phyloP scores from a whole-genome alignment of 495 filamentous ascomycete species.

The Neurospora sp. region DNA sequence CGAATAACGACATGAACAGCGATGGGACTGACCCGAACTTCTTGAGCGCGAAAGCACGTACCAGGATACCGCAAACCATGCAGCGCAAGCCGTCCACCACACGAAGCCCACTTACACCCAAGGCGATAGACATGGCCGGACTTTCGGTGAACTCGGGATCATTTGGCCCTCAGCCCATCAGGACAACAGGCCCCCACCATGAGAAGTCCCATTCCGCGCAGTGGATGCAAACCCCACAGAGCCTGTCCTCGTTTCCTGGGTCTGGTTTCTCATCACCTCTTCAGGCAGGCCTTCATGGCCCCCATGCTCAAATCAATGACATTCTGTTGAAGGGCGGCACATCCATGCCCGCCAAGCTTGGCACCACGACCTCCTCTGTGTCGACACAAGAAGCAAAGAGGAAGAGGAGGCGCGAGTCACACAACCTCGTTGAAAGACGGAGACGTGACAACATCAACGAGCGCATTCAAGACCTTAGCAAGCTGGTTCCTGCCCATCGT shows the following conservation, averaged over 20 bases:
- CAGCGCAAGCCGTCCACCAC: conserved; percentile 60
- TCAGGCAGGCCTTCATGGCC: conserved; percentile 33
- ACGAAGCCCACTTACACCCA: conserved; percentile 71
- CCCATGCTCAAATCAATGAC: conserved; percentile 36
- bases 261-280: conserved; percentile 70
- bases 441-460: conserved; percentile 98
- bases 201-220: conserved; percentile 74
- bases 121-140: conserved; percentile 41
- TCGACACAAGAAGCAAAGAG: conserved; percentile 87
- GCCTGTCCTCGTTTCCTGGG: conserved; percentile 66
- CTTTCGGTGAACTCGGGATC: conserved; percentile 29
- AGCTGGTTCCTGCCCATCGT: conserved; percentile 83
- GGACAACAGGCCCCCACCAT: conserved; percentile 54
- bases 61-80: conserved; percentile 48
- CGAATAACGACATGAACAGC: conserved; percentile 48
- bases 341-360: conserved; percentile 47
- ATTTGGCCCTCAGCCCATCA: conserved; percentile 67
- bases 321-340: conserved; percentile 42
- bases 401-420: conserved; percentile 80
- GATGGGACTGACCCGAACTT: conserved; percentile 38
- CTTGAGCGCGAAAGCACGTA: conserved; percentile 44
- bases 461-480: conserved; percentile 89
- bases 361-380: conserved; percentile 33
- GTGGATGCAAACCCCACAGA: conserved; percentile 69
- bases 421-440: conserved; percentile 91